Conservation (phyloP, 192 early-diverging fungal species). For the Phycomyces nitens region DNA sequence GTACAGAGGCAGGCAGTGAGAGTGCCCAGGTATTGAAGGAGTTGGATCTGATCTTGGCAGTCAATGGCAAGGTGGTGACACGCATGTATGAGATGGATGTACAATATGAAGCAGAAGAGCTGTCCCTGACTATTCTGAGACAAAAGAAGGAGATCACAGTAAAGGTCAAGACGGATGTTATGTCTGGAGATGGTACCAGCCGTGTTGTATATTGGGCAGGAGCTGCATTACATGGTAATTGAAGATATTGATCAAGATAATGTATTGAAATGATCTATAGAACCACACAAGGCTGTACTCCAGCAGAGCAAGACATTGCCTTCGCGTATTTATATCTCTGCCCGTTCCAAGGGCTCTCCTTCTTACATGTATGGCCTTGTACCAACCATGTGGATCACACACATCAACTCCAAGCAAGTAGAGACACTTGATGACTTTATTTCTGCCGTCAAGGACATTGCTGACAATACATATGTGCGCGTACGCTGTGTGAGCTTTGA, state of each 20-base stretch:
- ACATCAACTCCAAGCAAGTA: slow-evolving; percentile 61
- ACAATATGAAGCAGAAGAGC: slow-evolving; percentile 49
- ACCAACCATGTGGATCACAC: slow-evolving; percentile 72
- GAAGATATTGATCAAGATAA: slow-evolving; percentile 42
- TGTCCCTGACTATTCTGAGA: slow-evolving; percentile 63
- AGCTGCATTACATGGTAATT: slow-evolving; percentile 60
- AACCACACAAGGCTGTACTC: slow-evolving; percentile 65
- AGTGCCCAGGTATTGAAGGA: slow-evolving; percentile 57
- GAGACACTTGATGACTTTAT: slow-evolving; percentile 60
- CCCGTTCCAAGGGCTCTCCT: slow-evolving; percentile 54
- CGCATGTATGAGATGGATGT: slow-evolving; percentile 60
- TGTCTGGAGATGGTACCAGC: slow-evolving; percentile 55
- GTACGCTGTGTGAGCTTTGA: slow-evolving; percentile 78
- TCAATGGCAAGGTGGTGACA: slow-evolving; percentile 63
- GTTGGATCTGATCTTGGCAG: slow-evolving; percentile 64
- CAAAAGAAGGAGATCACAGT: slow-evolving; percentile 69
- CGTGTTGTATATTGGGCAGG: slow-evolving; percentile 86
- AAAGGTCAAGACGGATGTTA: slow-evolving; percentile 63
- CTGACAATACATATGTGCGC: slow-evolving; percentile 65
- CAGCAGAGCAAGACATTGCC: slow-evolving; percentile 64
- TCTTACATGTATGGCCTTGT: slow-evolving; percentile 62
- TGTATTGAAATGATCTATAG: slow-evolving; percentile 42
- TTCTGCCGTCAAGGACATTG: slow-evolving; percentile 48
- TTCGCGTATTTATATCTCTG: slow-evolving; percentile 61
- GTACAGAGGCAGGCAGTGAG: slow-evolving; percentile 57